Conservation (phyloP, 2,329 filamentous ascomycete genomes). For the Stemphylium vesicarium region DNA sequence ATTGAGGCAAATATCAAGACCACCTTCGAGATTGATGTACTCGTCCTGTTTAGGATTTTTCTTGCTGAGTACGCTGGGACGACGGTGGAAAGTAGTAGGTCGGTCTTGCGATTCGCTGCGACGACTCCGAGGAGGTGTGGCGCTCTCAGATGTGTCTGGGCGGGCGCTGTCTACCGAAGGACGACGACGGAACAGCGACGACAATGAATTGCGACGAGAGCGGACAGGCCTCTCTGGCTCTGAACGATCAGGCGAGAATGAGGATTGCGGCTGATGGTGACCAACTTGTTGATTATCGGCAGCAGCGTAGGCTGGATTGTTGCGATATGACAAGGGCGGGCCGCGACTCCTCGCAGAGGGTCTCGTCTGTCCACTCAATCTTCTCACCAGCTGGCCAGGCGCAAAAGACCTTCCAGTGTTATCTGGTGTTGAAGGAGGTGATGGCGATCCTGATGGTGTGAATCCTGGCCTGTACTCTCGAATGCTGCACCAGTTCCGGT, state of each 20-base stretch:
- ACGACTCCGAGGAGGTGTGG: slow-evolving; percentile 24
- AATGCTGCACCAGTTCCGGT: slow-evolving; percentile 96
- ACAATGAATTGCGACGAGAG: slow-evolving; percentile 43
- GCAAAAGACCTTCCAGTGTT: slow-evolving; percentile 34
- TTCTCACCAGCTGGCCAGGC: slow-evolving; percentile 52
- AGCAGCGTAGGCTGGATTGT: slow-evolving; percentile 44
- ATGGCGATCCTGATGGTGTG: slow-evolving; percentile 73
- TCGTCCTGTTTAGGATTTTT: slow-evolving; percentile 43
- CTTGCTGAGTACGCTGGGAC: slow-evolving; percentile 53
- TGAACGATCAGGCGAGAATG: slow-evolving; percentile 45
- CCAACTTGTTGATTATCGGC: slow-evolving; percentile 39
- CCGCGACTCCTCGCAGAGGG: slow-evolving; percentile 37
- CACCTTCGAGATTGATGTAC: slow-evolving; percentile 77
- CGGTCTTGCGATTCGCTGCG: slow-evolving; percentile 29
- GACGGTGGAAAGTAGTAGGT: slow-evolving; percentile 53
- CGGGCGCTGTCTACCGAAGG: slow-evolving; percentile 38
- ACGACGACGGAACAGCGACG: slow-evolving; percentile 44
- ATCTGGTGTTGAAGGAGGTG: slow-evolving; percentile 38
- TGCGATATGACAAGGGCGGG: slow-evolving; percentile 49
- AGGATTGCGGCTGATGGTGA: slow-evolving; percentile 38
- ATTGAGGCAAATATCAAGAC: slow-evolving; percentile 85
- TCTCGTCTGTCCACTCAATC: slow-evolving; percentile 43
- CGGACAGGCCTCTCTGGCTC: slow-evolving; percentile 34
- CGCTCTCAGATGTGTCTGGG: slow-evolving; percentile 35
- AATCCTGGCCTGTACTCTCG: slow-evolving; percentile 77